Base-by-base conservation (phyloP, 108 stramenopile genomes). In the Fistulifera pelliculosa region DNA sequence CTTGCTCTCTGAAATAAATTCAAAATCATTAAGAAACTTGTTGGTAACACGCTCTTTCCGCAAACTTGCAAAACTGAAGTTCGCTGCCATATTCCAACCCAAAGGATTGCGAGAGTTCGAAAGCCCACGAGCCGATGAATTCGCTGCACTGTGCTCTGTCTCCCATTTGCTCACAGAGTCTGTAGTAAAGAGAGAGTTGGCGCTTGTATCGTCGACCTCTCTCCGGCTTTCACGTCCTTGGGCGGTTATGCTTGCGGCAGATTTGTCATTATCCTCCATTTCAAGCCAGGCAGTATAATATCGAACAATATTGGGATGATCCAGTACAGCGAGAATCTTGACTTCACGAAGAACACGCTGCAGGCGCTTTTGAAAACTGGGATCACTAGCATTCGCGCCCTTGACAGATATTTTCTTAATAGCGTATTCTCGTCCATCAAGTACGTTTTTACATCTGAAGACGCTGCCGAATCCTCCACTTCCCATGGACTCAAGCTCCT, bases 261-360 rank as follows among this genome's bases (percentile, higher is more conserved):
- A 27, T 22, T 49, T 27, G n/a, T 54, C 5, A 26, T 64, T 21
- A 28, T 77, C 55, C 27, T 86, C 83, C 10, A 80, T 57, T 68
- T 96, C 97, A 27, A 96, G 62, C 97, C 97, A 98, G 1, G 97
- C 94, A 11, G 89, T 93, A 63, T 95, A 96, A 68, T 98, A 98
- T 48, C 97, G 81, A 16, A 98, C 97, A 48, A 96, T 90, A 61
- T 98, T 87, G 38, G 79, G 78, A 61, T 98, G 97, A 55, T 94
- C 94, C 25, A 98, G 60, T 19, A 80, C 61, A 12, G 95, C 91
- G 27, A 98, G 68, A 49, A 85, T 84, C 43, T 93, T 90, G 5
- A 98, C 97, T 81, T 98, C 97, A 53, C 97, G 85, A 54, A 98
- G 60, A 11, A 95, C 84, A 57, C 92, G 81, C 38, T 81, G 73